These are phyloP conservation scores for Crithidia mellificae DNA, from an alignment of 208 protist species.

Conservation along the genomic window DNA sequence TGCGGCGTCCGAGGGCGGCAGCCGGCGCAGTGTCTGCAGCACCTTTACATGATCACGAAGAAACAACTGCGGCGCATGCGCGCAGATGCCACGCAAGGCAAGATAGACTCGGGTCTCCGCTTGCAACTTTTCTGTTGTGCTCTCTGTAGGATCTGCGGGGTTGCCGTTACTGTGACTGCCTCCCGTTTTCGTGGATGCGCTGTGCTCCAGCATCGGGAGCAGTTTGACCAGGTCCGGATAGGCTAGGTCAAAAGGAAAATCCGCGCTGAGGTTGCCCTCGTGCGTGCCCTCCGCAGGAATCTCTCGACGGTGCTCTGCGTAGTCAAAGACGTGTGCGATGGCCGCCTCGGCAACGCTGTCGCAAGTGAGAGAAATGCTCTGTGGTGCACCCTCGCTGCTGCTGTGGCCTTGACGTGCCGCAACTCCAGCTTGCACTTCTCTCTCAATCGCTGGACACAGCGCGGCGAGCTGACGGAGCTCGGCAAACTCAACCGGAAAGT, in stretches of 20 bases:
- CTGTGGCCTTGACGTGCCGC: neutral
- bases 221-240: conserved; percentile 43
- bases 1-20: conserved; percentile 35
- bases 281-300: neutral
- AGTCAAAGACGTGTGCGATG: conserved; percentile 31
- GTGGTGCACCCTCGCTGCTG: neutral
- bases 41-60: conserved; percentile 48
- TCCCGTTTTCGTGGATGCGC: conserved; percentile 3
- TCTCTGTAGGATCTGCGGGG: too few species aligned
- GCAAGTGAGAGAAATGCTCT: conserved; percentile 12
- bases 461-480: conserved; percentile 16
- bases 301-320: conserved; percentile 20
- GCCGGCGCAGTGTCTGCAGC: conserved; percentile 49
- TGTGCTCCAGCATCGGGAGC: conserved; percentile 43
- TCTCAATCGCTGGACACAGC: conserved; percentile 23
- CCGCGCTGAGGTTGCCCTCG: neutral
- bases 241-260: conserved; percentile 27
- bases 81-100: conserved; percentile 26
- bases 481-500: conserved; percentile 64
- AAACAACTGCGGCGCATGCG: conserved; percentile 7
- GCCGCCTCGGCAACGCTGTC: conserved; percentile 21
- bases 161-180: conserved; percentile 8
- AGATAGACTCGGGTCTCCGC: conserved; percentile 12
- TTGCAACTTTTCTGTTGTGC: neutral
- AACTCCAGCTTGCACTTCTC: conserved; percentile 13